A percentile compares a stretch with the other conserved stretches of the same genome.
phyloP scores from a whole-genome alignment of 441 rosid species.

The Corymbia calophylla region DNA sequence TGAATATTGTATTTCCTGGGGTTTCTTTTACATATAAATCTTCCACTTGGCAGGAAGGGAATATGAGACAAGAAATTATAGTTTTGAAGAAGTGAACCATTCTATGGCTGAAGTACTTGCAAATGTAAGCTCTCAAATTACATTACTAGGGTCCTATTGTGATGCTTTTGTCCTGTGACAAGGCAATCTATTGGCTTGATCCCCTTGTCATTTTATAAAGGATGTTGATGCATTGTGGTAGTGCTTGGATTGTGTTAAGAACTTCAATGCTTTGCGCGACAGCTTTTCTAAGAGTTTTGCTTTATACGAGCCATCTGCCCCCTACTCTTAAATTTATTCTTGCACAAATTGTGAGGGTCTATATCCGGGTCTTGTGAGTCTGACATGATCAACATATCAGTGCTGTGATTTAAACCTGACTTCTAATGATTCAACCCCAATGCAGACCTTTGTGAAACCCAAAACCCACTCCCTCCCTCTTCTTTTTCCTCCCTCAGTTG shows the following conservation, averaged over 20 bases:
- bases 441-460: background rate
- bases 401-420: background rate
- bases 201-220: background rate
- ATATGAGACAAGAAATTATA: constrained; percentile 85
- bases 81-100: constrained; percentile 94
- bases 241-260: background rate
- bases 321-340: background rate
- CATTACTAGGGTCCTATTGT: background rate
- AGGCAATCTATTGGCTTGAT: background rate
- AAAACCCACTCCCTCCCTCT: background rate
- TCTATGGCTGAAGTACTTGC: constrained; percentile 82
- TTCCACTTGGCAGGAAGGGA: constrained; percentile 56
- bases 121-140: constrained; percentile 34
- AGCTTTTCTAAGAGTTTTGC: background rate
- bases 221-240: background rate
- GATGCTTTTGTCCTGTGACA: background rate
- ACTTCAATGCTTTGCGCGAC: background rate
- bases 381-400: background rate
- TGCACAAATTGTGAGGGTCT: background rate
- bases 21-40: background rate
- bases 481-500: background rate
- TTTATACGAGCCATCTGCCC: background rate
- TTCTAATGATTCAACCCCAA: background rate
- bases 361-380: background rate
- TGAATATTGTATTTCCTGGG: background rate